Evolutionary conservation across 73 alveolate genomes (phyloP).

Genomic region (Paramecium caudatum): DNA sequence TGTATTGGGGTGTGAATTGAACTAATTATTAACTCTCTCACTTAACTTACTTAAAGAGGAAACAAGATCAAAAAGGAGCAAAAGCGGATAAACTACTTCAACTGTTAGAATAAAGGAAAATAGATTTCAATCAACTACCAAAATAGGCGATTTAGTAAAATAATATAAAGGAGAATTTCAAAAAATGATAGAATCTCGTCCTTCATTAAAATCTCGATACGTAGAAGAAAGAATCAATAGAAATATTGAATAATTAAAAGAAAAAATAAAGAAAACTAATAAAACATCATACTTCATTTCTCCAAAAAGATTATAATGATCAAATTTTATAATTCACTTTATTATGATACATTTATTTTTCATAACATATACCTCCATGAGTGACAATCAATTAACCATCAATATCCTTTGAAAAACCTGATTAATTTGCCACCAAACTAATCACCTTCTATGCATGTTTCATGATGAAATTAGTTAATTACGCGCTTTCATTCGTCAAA

Average conservation of each 20-base stretch:
- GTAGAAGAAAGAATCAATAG: conserved; percentile 26
- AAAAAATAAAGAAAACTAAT: conserved; percentile 17
- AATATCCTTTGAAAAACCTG: conserved; percentile 48
- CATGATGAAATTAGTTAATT: background rate
- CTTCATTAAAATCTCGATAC: background rate
- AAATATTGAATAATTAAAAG: conserved; percentile 4
- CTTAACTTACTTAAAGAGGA: conserved; percentile 10
- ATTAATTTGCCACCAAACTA: background rate
- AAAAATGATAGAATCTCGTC: conserved; percentile 14
- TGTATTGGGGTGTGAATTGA: background rate
- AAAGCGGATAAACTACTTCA: background rate
- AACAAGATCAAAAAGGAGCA: no score
- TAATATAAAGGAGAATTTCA: background rate
- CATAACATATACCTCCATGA: background rate
- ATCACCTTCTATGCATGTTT: background rate
- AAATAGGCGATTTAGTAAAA: conserved; percentile 21
- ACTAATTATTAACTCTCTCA: background rate
- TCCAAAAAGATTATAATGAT: background rate
- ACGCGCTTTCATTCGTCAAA: background rate
- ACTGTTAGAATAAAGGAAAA: background rate
- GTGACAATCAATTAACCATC: conserved; percentile 14
- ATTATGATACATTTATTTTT: conserved; percentile 3
- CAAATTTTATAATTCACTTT: background rate
- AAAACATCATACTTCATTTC: conserved; percentile 19
- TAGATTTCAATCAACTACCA: background rate